Conservation (phyloP, 202 grass and related monocot genomes). For the Saccharum hybrid region DNA sequence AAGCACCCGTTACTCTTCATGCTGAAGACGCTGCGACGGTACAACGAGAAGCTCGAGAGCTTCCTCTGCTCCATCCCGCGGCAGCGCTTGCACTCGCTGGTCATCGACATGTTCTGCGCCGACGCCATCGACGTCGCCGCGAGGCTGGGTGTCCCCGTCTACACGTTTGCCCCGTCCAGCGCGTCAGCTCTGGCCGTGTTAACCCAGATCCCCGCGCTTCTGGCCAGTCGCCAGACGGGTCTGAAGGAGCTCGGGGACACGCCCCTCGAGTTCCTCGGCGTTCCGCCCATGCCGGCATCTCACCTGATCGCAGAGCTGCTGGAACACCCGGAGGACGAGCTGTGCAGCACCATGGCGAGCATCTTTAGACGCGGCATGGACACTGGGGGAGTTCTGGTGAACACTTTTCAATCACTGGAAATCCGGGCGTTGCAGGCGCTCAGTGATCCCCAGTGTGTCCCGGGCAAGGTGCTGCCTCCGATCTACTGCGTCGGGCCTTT, state of each 20-base stretch:
- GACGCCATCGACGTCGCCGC: conserved; percentile 47
- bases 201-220: conserved; percentile 23
- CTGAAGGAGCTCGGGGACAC: conserved; percentile 56
- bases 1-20: conserved; percentile 31
- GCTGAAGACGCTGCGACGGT: conserved; percentile 24
- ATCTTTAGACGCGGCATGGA: conserved; percentile 12
- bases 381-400: conserved; percentile 53
- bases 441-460: conserved; percentile 43
- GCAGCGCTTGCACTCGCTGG: conserved; percentile 39
- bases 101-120: conserved; percentile 67
- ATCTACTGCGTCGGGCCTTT: conserved; percentile 69
- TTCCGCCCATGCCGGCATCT: conserved; percentile 51
- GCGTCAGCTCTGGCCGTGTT: conserved; percentile 36
- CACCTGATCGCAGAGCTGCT: conserved; percentile 41
- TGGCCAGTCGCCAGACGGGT: background rate
- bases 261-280: conserved; percentile 44
- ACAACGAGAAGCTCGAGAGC: conserved; percentile 43
- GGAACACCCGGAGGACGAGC: conserved; percentile 30
- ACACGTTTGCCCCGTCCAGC: conserved; percentile 46
- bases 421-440: conserved; percentile 41
- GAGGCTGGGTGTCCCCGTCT: conserved; percentile 48
- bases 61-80: conserved; percentile 52
- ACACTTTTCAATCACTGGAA: conserved; percentile 39
- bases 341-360: conserved; percentile 19
- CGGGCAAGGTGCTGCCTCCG: conserved; percentile 34